Base-by-base conservation (phyloP, 352 stramenopile genomes). In the Salisapilia sapeloensis region DNA sequence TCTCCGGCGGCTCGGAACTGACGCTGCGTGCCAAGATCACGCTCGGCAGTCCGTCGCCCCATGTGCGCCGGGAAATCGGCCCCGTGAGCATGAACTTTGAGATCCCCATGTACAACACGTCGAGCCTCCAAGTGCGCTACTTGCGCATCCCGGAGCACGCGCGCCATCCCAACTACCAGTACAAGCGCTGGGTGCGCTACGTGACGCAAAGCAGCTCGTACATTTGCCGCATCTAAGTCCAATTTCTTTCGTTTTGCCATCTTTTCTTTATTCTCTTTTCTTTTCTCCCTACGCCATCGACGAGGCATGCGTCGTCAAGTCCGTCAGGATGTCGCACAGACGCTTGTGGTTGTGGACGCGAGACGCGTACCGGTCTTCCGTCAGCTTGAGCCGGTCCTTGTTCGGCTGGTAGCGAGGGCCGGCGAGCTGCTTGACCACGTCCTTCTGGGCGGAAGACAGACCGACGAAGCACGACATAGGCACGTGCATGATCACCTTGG, bases 21-120 rank as follows among this genome's bases (percentile, higher is more conserved):
- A 97, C 81, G 24, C 70, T 99, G 54, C 69, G 80, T 33, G 82
- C 80, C 29, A 97, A 97, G 53, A 86, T 92, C 47, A 84, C 77
- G 40, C 55, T 92, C 27, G 66, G 66, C 17, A 59, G 77, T 40
- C 71, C 61, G 22, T 87, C 65, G 37, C 50, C 62, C 26, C 69
- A 78, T 40, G 64, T 79, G 43, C 65, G 86, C 37, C 82, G 82
- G 48, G 91, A 99, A 54, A 94, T 99, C 48, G 93, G 93, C 8
- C 94, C 94, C 19, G 90, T 98, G 40, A 95, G 89, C 44, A 95
- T 98, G 76, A 95, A 93, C 55, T 99, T 99, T 80, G 94, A 98
- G 60, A 98, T 99, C 41, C 95, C 95, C 34, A 99, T 98, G 92
- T 98, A 97, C 69, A 98, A 97, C 77, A 96, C 96, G 24, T 98